These are phyloP conservation scores for Pseudozyma flocculosa DNA, from an alignment of 1,284 basidiomycete genomes.

Conservation along the genomic window DNA sequence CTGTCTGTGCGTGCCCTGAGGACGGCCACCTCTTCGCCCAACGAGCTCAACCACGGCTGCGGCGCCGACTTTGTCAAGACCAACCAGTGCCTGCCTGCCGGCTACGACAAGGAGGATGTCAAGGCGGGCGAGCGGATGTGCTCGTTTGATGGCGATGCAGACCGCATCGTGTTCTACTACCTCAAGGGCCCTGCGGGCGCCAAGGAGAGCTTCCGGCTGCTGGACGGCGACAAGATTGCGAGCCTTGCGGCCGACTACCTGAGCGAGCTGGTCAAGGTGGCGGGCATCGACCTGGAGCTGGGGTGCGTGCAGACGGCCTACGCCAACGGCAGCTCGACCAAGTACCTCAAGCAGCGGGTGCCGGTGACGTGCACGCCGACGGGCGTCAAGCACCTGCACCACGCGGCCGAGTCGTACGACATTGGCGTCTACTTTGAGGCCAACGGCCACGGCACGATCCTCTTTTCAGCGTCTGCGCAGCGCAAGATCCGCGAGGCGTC, in stretches of 20 bases:
- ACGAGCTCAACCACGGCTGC: slow-evolving; percentile 77
- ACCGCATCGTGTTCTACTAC: slow-evolving; percentile 94
- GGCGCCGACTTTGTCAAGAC: slow-evolving; percentile 99
- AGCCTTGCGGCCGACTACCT: slow-evolving; percentile 90
- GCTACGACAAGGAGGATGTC: slow-evolving; percentile 48
- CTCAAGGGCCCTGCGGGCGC: slow-evolving; percentile 63
- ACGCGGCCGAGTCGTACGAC: slow-evolving; percentile 89
- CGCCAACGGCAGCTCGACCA: slow-evolving; percentile 95
- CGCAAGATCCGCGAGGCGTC: slow-evolving; percentile 65
- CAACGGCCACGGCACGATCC: slow-evolving; percentile 95
- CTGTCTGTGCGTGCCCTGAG: slow-evolving; percentile 43
- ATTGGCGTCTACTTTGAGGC: slow-evolving; percentile 99
- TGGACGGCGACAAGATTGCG: slow-evolving; percentile 99
- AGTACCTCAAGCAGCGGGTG: slow-evolving; percentile 67
- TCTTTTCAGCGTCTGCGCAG: slow-evolving; percentile 70
- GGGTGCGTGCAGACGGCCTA: slow-evolving; percentile 95
- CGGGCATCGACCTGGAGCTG: slow-evolving; percentile 48
- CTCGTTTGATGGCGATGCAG: slow-evolving; percentile 95
- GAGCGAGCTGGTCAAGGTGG: slow-evolving; percentile 73
- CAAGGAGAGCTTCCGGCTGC: slow-evolving; percentile 76
- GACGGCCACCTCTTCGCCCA: slow-evolving; percentile 64
- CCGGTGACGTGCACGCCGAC: slow-evolving; percentile 95
- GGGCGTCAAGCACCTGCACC: slow-evolving; percentile 97
- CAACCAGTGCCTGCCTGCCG: slow-evolving; percentile 48
- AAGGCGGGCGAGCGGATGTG: slow-evolving; percentile 73